These are phyloP conservation scores for Durusdinium trenchii DNA, from an alignment of 73 alveolate species.

Conservation along the genomic window DNA sequence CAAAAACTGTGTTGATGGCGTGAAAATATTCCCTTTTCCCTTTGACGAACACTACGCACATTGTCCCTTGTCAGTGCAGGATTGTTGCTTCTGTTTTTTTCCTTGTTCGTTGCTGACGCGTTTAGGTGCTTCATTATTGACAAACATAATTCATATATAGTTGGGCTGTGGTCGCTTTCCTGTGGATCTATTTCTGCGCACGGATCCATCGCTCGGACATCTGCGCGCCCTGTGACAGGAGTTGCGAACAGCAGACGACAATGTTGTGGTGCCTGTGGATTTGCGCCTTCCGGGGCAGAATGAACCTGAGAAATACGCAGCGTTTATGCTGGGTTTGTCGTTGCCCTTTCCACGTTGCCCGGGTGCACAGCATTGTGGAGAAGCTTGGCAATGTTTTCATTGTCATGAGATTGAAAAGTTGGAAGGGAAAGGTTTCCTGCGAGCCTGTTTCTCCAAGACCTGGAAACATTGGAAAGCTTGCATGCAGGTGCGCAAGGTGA, in stretches of 20 bases:
- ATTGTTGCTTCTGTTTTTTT: too few relatives aligned
- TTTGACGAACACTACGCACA: too few relatives aligned
- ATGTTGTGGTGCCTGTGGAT: conserved; percentile 13
- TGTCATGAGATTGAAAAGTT: neutral
- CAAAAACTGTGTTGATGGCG: too few relatives aligned
- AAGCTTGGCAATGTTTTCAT: conserved; percentile 4
- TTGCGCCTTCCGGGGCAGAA: neutral
- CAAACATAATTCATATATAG: too few relatives aligned
- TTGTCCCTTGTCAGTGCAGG: too few relatives aligned
- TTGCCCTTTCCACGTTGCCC: conserved; percentile 8
- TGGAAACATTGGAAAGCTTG: conserved; percentile 6
- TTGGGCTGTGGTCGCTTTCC: too few relatives aligned
- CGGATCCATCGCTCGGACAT: too few relatives aligned
- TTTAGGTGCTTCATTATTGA: too few relatives aligned
- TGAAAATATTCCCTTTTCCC: too few relatives aligned
- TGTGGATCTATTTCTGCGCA: too few relatives aligned
- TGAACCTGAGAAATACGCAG: neutral
- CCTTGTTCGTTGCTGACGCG: too few relatives aligned
- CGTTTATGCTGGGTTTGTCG: neutral
- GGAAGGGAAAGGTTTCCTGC: neutral
- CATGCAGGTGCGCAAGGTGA: neutral
- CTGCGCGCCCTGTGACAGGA: neutral
- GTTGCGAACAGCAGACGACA: neutral
- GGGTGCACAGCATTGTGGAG: neutral
- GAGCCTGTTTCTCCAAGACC: neutral